Percentiles rank a stretch among this genome's conserved stretches.
phyloP scores from a whole-genome alignment of 1,139 yeast species.

The Candida buenavistaensis region DNA sequence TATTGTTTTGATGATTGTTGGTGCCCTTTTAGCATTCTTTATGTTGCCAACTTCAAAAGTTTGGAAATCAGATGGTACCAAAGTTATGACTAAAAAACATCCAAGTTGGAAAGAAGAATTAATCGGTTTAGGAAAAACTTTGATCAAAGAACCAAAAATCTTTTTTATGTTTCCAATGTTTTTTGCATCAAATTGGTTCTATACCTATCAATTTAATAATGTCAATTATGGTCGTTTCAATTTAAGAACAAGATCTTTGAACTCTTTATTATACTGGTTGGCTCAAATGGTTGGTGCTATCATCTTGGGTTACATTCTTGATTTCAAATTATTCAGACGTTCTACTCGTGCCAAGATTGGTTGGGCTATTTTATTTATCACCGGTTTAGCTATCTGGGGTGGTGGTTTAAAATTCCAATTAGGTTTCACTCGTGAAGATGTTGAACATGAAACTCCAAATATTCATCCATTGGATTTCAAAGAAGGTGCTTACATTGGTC shows the following conservation, averaged over 20 bases:
- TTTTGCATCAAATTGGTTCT: conserved; percentile 64
- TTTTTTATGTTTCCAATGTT: conserved; percentile 58
- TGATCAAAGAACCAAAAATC: conserved; percentile 48
- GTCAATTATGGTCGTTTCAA: conserved; percentile 58
- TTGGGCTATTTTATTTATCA: conserved; percentile 40
- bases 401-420: conserved; percentile 58
- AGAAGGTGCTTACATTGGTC: conserved; percentile 51
- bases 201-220: conserved; percentile 63
- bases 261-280: conserved; percentile 60
- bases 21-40: conserved; percentile 45
- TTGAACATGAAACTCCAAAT: conserved; percentile 16
- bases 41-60: conserved; percentile 54
- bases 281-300: conserved; percentile 61
- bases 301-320: conserved; percentile 48
- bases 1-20: conserved; percentile 53
- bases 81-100: conserved; percentile 43
- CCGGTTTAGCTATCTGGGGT: conserved; percentile 58
- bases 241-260: conserved; percentile 59
- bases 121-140: conserved; percentile 36
- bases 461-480: conserved; percentile 44
- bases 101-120: conserved; percentile 52
- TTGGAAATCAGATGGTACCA: conserved; percentile 52
- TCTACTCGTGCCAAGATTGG: conserved; percentile 48
- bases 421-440: conserved; percentile 43
- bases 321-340: conserved; percentile 42